Evolutionary conservation across 768 basidiomycete genomes (phyloP).

Genomic region (Xerocomus spinulosus): DNA sequence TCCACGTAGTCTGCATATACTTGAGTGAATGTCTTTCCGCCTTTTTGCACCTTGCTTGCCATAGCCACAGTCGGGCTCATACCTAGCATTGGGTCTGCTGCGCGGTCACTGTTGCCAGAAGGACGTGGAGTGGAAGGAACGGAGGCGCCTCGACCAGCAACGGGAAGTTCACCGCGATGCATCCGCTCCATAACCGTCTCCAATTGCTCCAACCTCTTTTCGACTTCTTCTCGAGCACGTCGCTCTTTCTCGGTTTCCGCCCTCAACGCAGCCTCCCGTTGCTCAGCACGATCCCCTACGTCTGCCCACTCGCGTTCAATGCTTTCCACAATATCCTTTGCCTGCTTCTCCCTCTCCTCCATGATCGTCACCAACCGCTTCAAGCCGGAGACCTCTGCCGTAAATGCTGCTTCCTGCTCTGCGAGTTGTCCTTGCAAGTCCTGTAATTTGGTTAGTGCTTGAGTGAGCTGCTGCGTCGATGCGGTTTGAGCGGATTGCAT

Average conservation of each 20-base stretch:
- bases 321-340: constrained; percentile 74
- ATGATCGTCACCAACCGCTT: constrained; percentile 76
- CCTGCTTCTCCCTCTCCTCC: constrained; percentile 83
- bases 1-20: constrained; percentile 88
- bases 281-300: constrained; percentile 63
- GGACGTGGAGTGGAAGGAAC: constrained; percentile 40
- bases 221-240: constrained; percentile 61
- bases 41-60: constrained; percentile 74
- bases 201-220: constrained; percentile 67
- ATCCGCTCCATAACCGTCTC: constrained; percentile 69
- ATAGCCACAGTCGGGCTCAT: constrained; percentile 87
- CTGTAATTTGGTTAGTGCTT: constrained; percentile 70
- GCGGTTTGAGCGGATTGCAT: constrained; percentile 67
- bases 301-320: constrained; percentile 82
- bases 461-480: constrained; percentile 71
- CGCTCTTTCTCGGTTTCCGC: constrained; percentile 73
- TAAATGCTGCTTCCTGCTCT: constrained; percentile 80
- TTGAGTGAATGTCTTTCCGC: constrained; percentile 88
- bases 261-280: constrained; percentile 59
- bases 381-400: constrained; percentile 69
- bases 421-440: constrained; percentile 74
- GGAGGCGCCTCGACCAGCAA: constrained; percentile 42
- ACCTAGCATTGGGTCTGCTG: constrained; percentile 55
- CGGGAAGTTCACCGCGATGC: constrained; percentile 66
- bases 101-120: constrained; percentile 36